These are phyloP conservation scores for Pyrenochaeta sp. DNA, from an alignment of 2,329 filamentous ascomycete species.

Conservation along the genomic window DNA sequence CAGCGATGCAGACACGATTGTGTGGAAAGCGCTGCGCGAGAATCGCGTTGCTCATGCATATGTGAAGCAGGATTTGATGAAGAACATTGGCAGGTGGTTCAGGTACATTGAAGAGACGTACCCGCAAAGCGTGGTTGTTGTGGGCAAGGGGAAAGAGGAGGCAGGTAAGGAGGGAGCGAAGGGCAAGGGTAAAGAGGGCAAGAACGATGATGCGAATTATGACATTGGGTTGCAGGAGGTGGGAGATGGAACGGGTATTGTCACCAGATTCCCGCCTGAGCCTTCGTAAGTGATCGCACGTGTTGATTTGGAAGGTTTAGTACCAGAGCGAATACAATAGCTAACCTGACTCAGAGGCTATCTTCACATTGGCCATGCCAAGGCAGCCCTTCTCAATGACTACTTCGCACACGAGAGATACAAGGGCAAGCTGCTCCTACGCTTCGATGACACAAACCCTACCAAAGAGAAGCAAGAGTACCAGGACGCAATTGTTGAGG, in stretches of 20 bases:
- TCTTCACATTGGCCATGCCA: conserved; percentile 94
- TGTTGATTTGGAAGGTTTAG: not conserved
- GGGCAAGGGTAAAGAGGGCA: conserved; percentile 66
- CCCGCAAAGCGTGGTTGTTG: conserved; percentile 78
- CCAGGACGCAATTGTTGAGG: conserved; percentile 91
- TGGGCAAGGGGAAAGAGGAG: conserved; percentile 43
- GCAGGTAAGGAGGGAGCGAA: conserved; percentile 68
- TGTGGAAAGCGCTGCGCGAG: conserved; percentile 83
- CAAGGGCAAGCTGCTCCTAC: conserved; percentile 87
- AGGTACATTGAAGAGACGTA: conserved; percentile 82
- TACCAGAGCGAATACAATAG: not conserved
- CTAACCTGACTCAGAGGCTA: conserved; percentile 66
- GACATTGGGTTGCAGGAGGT: conserved; percentile 86
- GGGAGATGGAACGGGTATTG: conserved; percentile 76
- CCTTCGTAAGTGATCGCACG: conserved; percentile 71
- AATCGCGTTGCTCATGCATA: conserved; percentile 86
- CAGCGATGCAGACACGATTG: conserved; percentile 77
- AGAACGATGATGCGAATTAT: conserved; percentile 86
- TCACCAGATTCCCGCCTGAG: conserved; percentile 93
- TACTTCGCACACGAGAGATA: conserved; percentile 96
- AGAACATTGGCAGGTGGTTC: conserved; percentile 88
- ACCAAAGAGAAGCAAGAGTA: conserved; percentile 97
- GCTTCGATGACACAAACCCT: conserved; percentile 98
- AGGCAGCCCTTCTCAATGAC: conserved; percentile 91
- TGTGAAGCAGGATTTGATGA: conserved; percentile 78